phyloP scores from a whole-genome alignment of 192 early-diverging fungal species.

The Coemansia sp. region DNA sequence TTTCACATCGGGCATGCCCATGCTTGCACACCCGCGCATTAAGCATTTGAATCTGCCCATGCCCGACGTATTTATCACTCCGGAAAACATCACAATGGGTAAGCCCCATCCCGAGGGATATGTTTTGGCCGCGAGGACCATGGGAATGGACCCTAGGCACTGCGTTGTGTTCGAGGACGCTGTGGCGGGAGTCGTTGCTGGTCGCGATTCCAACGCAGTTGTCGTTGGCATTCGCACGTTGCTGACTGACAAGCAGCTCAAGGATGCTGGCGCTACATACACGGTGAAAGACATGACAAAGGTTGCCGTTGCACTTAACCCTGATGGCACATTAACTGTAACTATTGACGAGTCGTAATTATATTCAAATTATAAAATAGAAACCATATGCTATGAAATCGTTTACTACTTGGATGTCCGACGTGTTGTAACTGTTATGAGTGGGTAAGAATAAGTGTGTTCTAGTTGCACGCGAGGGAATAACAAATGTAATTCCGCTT shows the following conservation, averaged over 20 bases:
- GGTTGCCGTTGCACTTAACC: background rate
- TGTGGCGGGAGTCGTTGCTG: slow-evolving; percentile 14
- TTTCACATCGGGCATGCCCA: slow-evolving; percentile 34
- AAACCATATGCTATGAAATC: background rate
- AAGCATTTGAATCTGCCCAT: slow-evolving; percentile 14
- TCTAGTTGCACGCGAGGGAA: too few relatives aligned
- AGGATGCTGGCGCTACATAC: slow-evolving; percentile 25
- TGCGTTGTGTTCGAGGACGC: slow-evolving; percentile 50
- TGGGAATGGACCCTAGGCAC: slow-evolving; percentile 1
- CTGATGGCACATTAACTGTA: slow-evolving; percentile 7
- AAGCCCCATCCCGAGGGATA: slow-evolving; percentile 42
- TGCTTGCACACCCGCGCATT: slow-evolving; percentile 29
- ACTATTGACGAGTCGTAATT: slow-evolving; percentile 16
- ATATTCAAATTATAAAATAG: background rate
- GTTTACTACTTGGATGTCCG: background rate
- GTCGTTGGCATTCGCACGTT: slow-evolving; percentile 28
- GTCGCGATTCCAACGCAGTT: slow-evolving; percentile 8
- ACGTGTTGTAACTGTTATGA: too few relatives aligned
- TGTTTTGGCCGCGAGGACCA: slow-evolving; percentile 13
- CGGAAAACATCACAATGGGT: slow-evolving; percentile 16
- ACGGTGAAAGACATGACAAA: slow-evolving; percentile 36
- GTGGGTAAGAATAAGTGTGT: too few relatives aligned
- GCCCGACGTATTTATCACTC: slow-evolving; percentile 29
- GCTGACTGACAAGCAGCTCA: slow-evolving; percentile 14
- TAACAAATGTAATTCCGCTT: too few relatives aligned